phyloP scores from a whole-genome alignment of 495 filamentous ascomycete genomes.

The Talaromyces thailandensis region DNA sequence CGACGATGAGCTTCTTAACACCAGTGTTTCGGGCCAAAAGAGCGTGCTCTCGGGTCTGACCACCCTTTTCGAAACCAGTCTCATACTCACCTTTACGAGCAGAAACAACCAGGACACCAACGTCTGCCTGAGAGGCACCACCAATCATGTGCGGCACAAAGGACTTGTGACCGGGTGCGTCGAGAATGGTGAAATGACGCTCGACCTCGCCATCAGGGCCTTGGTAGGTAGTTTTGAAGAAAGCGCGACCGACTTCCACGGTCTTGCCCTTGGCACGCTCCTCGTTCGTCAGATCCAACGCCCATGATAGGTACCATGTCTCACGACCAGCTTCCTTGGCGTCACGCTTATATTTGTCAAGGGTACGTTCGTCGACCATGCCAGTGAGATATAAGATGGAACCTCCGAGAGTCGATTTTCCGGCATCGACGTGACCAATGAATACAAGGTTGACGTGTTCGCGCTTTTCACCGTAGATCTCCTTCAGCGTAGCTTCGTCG shows the following conservation, averaged over 20 bases:
- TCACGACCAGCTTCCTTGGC: slow-evolving; percentile 94
- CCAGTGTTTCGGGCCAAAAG: slow-evolving; percentile 97
- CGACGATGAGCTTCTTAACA: slow-evolving; percentile 87
- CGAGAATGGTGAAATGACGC: slow-evolving; percentile 75
- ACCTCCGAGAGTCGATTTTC: slow-evolving; percentile 92
- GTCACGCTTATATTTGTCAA: slow-evolving; percentile 96
- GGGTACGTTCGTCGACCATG: slow-evolving; percentile 97
- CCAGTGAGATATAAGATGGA: slow-evolving; percentile 86
- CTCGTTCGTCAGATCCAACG: slow-evolving; percentile 90
- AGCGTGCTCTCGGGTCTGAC: slow-evolving; percentile 95
- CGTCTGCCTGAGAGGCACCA: slow-evolving; percentile 91
- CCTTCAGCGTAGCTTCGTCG: slow-evolving; percentile 81
- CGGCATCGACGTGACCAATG: slow-evolving; percentile 95
- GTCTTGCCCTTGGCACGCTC: slow-evolving; percentile 97
- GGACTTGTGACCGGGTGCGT: slow-evolving; percentile 94
- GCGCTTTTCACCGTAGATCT: slow-evolving; percentile 82
- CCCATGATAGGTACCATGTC: slow-evolving; percentile 99
- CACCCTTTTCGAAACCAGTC: slow-evolving; percentile 98
- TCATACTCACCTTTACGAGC: slow-evolving; percentile 98
- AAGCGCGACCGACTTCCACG: slow-evolving; percentile 92
- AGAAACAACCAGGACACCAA: slow-evolving; percentile 92
- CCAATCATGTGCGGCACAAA: slow-evolving; percentile 96
- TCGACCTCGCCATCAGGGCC: slow-evolving; percentile 32
- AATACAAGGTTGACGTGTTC: slow-evolving; percentile 98
- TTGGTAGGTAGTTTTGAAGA: slow-evolving; percentile 84